Base-by-base conservation (phyloP, 2,329 filamentous ascomycete genomes). In the Colletotrichum kahawae region DNA sequence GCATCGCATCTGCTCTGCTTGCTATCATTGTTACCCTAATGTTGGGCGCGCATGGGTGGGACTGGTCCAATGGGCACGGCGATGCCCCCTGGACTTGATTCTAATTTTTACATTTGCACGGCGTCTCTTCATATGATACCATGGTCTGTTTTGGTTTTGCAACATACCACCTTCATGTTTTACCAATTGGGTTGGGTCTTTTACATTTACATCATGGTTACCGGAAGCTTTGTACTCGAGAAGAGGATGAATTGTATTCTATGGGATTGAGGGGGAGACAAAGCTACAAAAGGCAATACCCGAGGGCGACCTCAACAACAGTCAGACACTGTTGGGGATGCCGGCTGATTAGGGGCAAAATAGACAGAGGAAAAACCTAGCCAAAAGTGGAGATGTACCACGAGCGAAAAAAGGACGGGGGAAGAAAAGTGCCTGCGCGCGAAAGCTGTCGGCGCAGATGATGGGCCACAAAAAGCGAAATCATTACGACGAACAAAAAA, bases 111-210 rank as follows among this genome's bases (percentile, higher is more conserved):
- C 73, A 73, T 75, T 73, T 73, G 57, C 73, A 75, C 73, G 73
- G 73, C 73, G 73, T 75, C 70, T 72, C 43, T 69, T 76, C 73
- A 74, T 64, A 77, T 74, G 77, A 78, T 78, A 78, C 77, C 77
- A 78, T 48, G 77, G 77, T 77, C 69, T 76, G 68, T 67, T 76
- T 73, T 77, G 51, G 68, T 70, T 71, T 60, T 66, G 63, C 69
- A 48, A 68, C 76, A 77, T 73, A 70, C 70, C 66, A 76, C 71
- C 68, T 72, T 71, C 14, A 75, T 76, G 71, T 75, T 69, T 76
- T 71, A 71, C 31, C 70, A 43, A 59, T 60, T 43, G 60, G 65
- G 74, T 34, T 63, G 38, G 71, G 70, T 59, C 54, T 74, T 74
- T 62, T 69, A 62, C 63, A 66, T 60, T 73, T 73, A 73, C 70